These are phyloP conservation scores for Bipolaris gigantea DNA, from an alignment of 2,329 filamentous ascomycete species.

Conservation along the genomic window DNA sequence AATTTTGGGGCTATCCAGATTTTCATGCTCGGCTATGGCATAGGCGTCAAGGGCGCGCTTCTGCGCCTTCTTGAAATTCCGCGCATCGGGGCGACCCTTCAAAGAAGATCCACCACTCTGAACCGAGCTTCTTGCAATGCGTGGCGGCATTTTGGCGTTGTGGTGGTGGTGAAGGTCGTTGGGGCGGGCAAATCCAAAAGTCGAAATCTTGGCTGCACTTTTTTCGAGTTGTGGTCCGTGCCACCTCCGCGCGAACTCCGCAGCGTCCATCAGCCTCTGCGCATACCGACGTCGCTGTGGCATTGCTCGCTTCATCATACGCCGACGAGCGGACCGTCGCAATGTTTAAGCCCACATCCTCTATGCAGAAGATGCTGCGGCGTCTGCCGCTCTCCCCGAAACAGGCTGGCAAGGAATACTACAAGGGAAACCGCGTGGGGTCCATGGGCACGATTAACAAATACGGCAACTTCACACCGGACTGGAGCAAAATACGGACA, in stretches of 20 bases:
- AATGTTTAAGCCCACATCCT: slow-evolving; percentile 67
- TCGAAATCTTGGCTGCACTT: slow-evolving; percentile 33
- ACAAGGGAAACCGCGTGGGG: slow-evolving; percentile 92
- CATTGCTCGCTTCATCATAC: slow-evolving; percentile 1
- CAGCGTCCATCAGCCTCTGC: slow-evolving; percentile 11
- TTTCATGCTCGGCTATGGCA: slow-evolving; percentile 63
- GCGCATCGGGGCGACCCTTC: slow-evolving; percentile 27
- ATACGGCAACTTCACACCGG: slow-evolving; percentile 79
- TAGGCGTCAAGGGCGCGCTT: slow-evolving; percentile 65
- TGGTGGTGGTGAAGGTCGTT: slow-evolving; percentile 6
- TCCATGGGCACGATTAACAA: slow-evolving; percentile 84
- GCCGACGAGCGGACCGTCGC: slow-evolving; percentile 22
- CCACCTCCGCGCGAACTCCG: slow-evolving; percentile 24
- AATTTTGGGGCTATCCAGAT: slow-evolving; percentile 57
- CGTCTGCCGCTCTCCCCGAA: slow-evolving; percentile 88
- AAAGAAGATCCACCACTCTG: slow-evolving; percentile 37
- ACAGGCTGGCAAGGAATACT: slow-evolving; percentile 89
- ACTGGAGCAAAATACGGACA: slow-evolving; percentile 86
- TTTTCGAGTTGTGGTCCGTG: slow-evolving; percentile 23
- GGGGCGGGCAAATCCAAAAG: slow-evolving; percentile 9
- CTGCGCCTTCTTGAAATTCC: slow-evolving; percentile 50
- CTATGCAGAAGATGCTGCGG: slow-evolving; percentile 68
- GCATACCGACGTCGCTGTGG: slow-evolving; percentile 3
- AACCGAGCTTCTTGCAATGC: slow-evolving; percentile 48
- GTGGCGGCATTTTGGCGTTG: slow-evolving; percentile 48